Percentiles rank a stretch among this genome's conserved stretches.
Evolutionary conservation across 805 yeast species (phyloP).

Genomic region (Ogataea ramenticola): DNA sequence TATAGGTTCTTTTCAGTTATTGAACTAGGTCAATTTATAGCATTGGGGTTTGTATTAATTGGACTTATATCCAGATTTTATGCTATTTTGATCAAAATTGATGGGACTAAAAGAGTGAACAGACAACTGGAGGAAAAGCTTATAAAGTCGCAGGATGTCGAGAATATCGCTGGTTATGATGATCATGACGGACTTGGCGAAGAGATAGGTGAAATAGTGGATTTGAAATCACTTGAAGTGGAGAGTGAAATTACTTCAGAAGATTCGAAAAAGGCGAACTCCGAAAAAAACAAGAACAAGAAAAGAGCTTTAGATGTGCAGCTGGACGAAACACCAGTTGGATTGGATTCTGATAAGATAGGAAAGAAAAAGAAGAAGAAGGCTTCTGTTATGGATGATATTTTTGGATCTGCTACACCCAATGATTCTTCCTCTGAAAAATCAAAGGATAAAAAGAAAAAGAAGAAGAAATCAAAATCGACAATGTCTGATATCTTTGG

Average conservation of each 20-base stretch:
- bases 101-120: constrained; percentile 9
- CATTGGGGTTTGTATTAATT: constrained; percentile 62
- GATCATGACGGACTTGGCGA: constrained; percentile 4
- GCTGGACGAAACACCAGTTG: no score
- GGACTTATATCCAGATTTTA: constrained; percentile 47
- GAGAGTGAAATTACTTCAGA: no score
- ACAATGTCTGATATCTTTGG: constrained; percentile 78
- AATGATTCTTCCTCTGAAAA: constrained; percentile 2
- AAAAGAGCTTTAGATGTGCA: no score
- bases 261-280: neutral
- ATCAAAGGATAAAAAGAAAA: constrained; percentile 19
- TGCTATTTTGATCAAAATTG: constrained; percentile 13
- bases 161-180: constrained; percentile 1
- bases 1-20: constrained; percentile 60
- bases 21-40: constrained; percentile 69
- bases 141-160: neutral
- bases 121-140: constrained; percentile 26
- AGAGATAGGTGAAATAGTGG: constrained; percentile 12
- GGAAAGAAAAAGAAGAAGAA: constrained; percentile 8
- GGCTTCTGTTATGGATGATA: constrained; percentile 2
- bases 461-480: constrained; percentile 39
- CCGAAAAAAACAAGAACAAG: neutral
- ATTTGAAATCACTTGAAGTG: constrained; percentile 1
- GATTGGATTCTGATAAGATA: no score
- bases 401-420: constrained; percentile 1